Percentiles rank a stretch among this genome's conserved stretches.
Conservation (phyloP, 192 early-diverging fungal species). For the Gamsiella multidivaricata region DNA sequence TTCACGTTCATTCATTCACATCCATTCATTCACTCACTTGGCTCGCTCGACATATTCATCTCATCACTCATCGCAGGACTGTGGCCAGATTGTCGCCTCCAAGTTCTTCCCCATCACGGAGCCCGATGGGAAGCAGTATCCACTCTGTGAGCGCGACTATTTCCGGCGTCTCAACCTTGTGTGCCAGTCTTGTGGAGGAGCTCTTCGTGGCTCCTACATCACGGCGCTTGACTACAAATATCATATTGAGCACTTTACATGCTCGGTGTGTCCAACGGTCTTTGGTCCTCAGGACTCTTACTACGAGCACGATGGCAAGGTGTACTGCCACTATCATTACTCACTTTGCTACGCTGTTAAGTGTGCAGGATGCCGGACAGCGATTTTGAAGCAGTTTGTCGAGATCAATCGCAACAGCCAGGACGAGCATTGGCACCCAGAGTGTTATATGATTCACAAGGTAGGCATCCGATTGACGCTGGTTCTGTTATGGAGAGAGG, state of each 20-base stretch:
- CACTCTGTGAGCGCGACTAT: slow-evolving; percentile 92
- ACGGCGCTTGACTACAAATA: slow-evolving; percentile 93
- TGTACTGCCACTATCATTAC: slow-evolving; percentile 97
- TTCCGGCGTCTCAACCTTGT: slow-evolving; percentile 85
- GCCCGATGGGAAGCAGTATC: slow-evolving; percentile 64
- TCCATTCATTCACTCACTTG: not conserved
- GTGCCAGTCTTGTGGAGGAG: slow-evolving; percentile 88
- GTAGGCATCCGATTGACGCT: too few species aligned
- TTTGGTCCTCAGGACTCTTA: slow-evolving; percentile 97
- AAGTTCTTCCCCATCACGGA: slow-evolving; percentile 86
- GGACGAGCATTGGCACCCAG: slow-evolving; percentile 97
- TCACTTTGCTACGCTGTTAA: slow-evolving; percentile 88
- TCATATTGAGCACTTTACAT: slow-evolving; percentile 98
- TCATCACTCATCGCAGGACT: slow-evolving; percentile 67
- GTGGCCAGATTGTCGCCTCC: slow-evolving; percentile 78
- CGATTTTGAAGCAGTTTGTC: slow-evolving; percentile 96
- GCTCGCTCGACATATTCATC: not conserved
- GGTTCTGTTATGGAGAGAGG: too few species aligned
- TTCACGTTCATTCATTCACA: too few species aligned
- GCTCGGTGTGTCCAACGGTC: slow-evolving; percentile 88
- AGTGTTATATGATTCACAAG: slow-evolving; percentile 99
- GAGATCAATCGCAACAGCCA: slow-evolving; percentile 84
- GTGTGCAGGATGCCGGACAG: slow-evolving; percentile 96
- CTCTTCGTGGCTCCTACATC: slow-evolving; percentile 91
- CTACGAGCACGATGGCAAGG: slow-evolving; percentile 92